These are phyloP conservation scores for Lactifluus echinatus DNA, from an alignment of 768 basidiomycete species.

Conservation along the genomic window DNA sequence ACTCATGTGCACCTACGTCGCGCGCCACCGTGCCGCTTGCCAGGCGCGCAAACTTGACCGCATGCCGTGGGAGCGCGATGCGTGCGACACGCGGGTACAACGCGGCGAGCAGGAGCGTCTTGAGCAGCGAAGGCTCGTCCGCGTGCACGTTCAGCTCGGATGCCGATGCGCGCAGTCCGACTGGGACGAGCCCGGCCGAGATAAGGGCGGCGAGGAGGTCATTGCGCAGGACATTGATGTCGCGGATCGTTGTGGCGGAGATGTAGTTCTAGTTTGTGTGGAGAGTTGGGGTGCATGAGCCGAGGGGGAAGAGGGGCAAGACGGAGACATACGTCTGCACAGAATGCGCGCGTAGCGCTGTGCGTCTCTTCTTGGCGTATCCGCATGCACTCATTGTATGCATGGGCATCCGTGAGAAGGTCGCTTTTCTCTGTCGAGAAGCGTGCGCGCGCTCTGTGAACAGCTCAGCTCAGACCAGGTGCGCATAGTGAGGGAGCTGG, in stretches of 20 bases:
- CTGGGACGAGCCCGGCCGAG: constrained; percentile 60
- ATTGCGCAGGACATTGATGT: constrained; percentile 65
- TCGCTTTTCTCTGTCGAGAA: constrained; percentile 75
- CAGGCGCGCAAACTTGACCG: constrained; percentile 77
- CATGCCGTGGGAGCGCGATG: constrained; percentile 62
- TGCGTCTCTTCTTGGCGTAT: constrained; percentile 43
- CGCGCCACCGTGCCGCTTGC: constrained; percentile 78
- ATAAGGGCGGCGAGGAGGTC: constrained; percentile 68
- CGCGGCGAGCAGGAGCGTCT: constrained; percentile 77
- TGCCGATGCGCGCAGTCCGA: constrained; percentile 36
- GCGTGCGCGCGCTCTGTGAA: constrained; percentile 54
- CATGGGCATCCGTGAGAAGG: constrained; percentile 71
- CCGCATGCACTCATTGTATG: constrained; percentile 56
- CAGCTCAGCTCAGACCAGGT: neutral
- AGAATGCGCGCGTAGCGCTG: constrained; percentile 45
- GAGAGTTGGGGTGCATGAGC: neutral
- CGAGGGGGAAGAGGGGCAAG: constrained; percentile 2
- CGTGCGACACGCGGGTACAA: constrained; percentile 79
- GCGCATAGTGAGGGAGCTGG: neutral
- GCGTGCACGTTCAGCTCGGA: constrained; percentile 56
- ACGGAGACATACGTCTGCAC: constrained; percentile 47
- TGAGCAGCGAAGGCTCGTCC: constrained; percentile 64
- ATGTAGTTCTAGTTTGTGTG: constrained; percentile 63
- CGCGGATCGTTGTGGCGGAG: constrained; percentile 59
- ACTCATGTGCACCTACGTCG: constrained; percentile 78